Evolutionary conservation across 768 basidiomycete genomes (phyloP), one percentile per base, ranked within the genome.

Genomic region (Tylopilus plumbeoviolaceoides): DNA sequence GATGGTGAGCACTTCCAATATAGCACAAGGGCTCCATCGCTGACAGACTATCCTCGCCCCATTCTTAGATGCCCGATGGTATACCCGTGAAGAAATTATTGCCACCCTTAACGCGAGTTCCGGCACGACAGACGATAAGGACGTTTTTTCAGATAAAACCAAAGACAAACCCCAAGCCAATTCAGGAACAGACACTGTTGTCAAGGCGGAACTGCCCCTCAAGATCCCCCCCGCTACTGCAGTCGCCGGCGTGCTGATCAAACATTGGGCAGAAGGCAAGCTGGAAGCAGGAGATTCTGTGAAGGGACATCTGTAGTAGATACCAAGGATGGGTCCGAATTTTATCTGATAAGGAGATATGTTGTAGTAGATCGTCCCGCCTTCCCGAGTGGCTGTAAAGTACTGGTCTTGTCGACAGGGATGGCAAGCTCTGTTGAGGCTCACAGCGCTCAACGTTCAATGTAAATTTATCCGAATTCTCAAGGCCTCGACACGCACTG

Each of bases 11-110:
- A 15, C 42, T 23, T 39, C 20, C 27, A 39, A 35, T 33, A 35
- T 18, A n/a, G 25, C 23, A 14, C 30, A 18, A 4, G 21, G 0
- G 43, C 33, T 45, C 31, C 38, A 35, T 46, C 20, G n/a, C 40
- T 57, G 44, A 58, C 40, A 11, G 8, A 18, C 23, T 5, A 10
- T 33, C 25, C 18, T 14, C 17, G 25, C 43, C 15, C 17, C 35
- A n/a, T 63, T 25, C 44, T 12, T 62, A 94, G 94, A 98, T 63
- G 94, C 93, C 1, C 80, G 79, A 43, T 99, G 91, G 91, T 97
- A 84, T 70, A 84, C 85, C 11, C 83, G 89, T 4, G 79, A 80
- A 17, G 84, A 92, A 60, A 76, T 98, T 31, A 69, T 79, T 7
- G 70, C 74, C 0, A 81, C 92, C 7, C 73, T 97, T 18, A 10